A percentile compares a stretch with the other conserved stretches of the same genome.
Evolutionary conservation across 129 eudicot genomes (phyloP).

Genomic region (Arctium lappa): DNA sequence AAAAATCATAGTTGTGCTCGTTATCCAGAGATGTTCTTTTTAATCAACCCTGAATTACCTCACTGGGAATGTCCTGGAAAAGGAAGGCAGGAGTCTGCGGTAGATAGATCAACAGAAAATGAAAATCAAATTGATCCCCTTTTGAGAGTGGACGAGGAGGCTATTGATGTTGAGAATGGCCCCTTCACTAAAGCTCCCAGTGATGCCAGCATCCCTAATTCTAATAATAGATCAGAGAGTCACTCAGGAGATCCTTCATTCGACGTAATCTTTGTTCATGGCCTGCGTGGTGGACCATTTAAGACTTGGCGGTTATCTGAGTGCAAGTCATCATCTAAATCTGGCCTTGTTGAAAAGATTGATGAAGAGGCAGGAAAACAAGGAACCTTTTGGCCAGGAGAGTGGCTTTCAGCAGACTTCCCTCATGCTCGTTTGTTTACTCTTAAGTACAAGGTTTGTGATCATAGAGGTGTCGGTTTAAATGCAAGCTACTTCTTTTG

Average conservation of each 20-base stretch:
- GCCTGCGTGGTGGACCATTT: constrained; percentile 93
- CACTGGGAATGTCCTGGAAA: constrained; percentile 75
- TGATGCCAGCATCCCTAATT: constrained; percentile 29
- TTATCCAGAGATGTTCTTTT: constrained; percentile 76
- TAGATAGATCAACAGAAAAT: neutral
- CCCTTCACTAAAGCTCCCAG: neutral
- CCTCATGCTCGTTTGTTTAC: constrained; percentile 92
- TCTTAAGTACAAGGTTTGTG: constrained; percentile 91
- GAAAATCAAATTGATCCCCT: constrained; percentile 20
- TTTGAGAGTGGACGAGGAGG: constrained; percentile 21
- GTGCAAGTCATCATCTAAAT: constrained; percentile 87
- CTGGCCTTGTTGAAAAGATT: constrained; percentile 98
- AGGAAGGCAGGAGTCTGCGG: constrained; percentile 5
- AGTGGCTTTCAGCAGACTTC: constrained; percentile 95
- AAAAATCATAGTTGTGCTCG: constrained; percentile 47
- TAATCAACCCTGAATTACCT: constrained; percentile 77
- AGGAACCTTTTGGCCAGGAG: constrained; percentile 98
- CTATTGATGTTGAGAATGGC: constrained; percentile 24
- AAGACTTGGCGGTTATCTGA: constrained; percentile 94
- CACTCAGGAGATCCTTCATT: constrained; percentile 44
- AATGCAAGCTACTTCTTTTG: neutral
- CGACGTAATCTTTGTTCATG: constrained; percentile 91
- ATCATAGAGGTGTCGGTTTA: constrained; percentile 1
- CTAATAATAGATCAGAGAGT: constrained; percentile 24
- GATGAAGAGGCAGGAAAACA: constrained; percentile 95